phyloP scores from a whole-genome alignment of 2,329 filamentous ascomycete genomes.

The Verticillium klebahnii region DNA sequence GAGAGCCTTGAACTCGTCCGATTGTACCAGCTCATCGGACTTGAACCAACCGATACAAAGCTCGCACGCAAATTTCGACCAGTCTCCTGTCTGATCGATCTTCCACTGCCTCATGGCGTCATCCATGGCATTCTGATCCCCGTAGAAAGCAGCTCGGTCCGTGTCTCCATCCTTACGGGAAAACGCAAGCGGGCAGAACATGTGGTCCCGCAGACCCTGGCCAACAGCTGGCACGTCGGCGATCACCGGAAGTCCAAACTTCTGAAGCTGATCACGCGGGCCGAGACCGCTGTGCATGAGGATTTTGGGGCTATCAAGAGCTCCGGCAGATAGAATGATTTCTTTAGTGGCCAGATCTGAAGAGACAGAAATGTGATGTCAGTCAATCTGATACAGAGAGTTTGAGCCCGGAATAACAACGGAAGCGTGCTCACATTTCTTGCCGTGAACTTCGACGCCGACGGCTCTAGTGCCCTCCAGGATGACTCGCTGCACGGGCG shows the following conservation, averaged over 20 bases:
- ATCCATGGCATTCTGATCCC: constrained; percentile 33
- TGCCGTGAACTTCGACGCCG: constrained; percentile 38
- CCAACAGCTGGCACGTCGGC: constrained; percentile 31
- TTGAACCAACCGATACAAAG: constrained; percentile 39
- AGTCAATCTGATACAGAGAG: too few species aligned
- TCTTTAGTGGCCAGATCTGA: constrained; percentile 22
- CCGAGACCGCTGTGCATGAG: constrained; percentile 43
- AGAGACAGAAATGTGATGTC: fast-evolving
- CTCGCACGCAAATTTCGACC: constrained; percentile 33
- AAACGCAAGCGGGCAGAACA: constrained; percentile 31
- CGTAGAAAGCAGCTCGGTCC: constrained; percentile 40
- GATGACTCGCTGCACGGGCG: constrained; percentile 42
- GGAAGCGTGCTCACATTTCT: constrained; percentile 25
- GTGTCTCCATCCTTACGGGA: constrained; percentile 34
- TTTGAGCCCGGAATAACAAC: too few species aligned
- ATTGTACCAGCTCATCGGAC: constrained; percentile 30
- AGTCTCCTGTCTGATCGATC: constrained; percentile 32
- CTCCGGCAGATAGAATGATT: constrained; percentile 37
- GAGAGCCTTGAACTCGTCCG: constrained; percentile 45
- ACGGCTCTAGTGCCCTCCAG: constrained; percentile 38
- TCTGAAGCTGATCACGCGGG: constrained; percentile 24
- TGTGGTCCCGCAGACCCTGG: constrained; percentile 34
- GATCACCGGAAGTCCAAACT: constrained; percentile 28
- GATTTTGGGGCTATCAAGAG: constrained; percentile 35
- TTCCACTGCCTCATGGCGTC: constrained; percentile 43